A percentile compares a stretch with the other conserved stretches of the same genome.
These are phyloP conservation scores for Curvularia hawaiiensis DNA, from an alignment of 2,329 filamentous ascomycete genomes.

Conservation along the genomic window DNA sequence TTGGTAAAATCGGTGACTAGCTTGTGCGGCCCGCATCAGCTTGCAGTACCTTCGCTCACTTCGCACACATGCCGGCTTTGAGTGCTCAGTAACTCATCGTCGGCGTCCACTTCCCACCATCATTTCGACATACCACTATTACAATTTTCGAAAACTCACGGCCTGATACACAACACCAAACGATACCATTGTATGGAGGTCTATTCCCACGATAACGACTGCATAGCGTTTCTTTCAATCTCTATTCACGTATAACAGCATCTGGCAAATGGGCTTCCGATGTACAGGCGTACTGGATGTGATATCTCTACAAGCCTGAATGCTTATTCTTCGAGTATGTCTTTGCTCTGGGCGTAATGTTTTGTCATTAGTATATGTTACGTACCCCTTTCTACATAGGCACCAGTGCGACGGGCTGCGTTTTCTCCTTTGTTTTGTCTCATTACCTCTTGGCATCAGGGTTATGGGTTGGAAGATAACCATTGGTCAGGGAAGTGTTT, in stretches of 20 bases:
- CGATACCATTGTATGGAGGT: slow-evolving; percentile 28
- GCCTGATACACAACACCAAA: slow-evolving; percentile 14
- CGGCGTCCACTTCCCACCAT: not conserved
- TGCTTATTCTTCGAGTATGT: slow-evolving; percentile 12
- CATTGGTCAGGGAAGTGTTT: not conserved
- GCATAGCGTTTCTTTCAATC: slow-evolving; percentile 43
- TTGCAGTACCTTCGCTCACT: not conserved
- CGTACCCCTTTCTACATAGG: not conserved
- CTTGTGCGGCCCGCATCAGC: not conserved
- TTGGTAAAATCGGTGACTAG: not conserved
- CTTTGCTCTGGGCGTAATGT: slow-evolving; percentile 25
- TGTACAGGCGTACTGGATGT: slow-evolving; percentile 19
- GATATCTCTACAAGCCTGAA: not conserved
- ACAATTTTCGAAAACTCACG: slow-evolving; percentile 12
- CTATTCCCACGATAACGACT: slow-evolving; percentile 39
- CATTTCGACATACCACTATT: slow-evolving; percentile 8
- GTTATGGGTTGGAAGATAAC: not conserved
- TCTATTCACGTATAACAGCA: slow-evolving; percentile 32
- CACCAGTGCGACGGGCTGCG: slow-evolving; percentile 4
- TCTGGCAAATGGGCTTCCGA: slow-evolving; percentile 24
- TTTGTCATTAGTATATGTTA: slow-evolving; percentile 15
- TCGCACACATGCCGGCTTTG: not conserved
- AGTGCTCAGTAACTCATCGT: not conserved
- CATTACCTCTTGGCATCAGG: not conserved
- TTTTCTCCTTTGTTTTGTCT: slow-evolving; percentile 8